phyloP scores from a whole-genome alignment of 768 basidiomycete species.

The Lepiota subincarnata region DNA sequence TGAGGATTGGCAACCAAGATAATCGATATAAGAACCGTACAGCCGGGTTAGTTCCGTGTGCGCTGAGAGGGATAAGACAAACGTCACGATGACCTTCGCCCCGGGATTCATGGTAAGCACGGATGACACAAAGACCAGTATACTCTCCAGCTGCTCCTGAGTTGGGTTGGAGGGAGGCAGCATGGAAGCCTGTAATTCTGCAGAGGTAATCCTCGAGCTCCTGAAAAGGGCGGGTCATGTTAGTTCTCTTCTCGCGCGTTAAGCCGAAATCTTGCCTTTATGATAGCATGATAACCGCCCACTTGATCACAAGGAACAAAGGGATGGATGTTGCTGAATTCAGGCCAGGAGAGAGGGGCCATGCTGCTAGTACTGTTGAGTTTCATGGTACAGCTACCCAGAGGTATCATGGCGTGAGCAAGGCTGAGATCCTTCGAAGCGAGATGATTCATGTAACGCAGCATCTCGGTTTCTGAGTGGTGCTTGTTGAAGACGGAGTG shows the following conservation, averaged over 20 bases:
- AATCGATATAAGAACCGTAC: slow-evolving; percentile 39
- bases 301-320: slow-evolving; percentile 91
- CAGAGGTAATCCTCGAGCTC: slow-evolving; percentile 90
- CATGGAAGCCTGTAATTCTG: slow-evolving; percentile 93
- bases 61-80: slow-evolving; percentile 91
- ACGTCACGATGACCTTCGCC: slow-evolving; percentile 84
- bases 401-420: slow-evolving; percentile 93
- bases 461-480: slow-evolving; percentile 98
- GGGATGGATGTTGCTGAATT: slow-evolving; percentile 87
- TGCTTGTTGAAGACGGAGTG: slow-evolving; percentile 95
- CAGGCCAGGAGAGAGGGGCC: slow-evolving; percentile 94
- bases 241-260: neutral
- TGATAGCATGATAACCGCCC: slow-evolving; percentile 76
- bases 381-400: slow-evolving; percentile 98
- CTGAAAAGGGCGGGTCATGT: slow-evolving; percentile 28
- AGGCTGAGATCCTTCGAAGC: slow-evolving; percentile 94
- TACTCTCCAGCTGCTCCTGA: slow-evolving; percentile 99
- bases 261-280: slow-evolving; percentile 47
- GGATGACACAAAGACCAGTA: slow-evolving; percentile 90
- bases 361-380: slow-evolving; percentile 97
- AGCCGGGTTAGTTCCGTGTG: slow-evolving; percentile 98
- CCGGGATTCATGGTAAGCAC: slow-evolving; percentile 88
- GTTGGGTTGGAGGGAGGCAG: slow-evolving; percentile 97
- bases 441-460: slow-evolving; percentile 92
- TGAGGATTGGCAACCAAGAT: slow-evolving; percentile 13